Evolutionary conservation across 2,329 filamentous ascomycete genomes (phyloP), one percentile per base, ranked within the genome.

Genomic region (Canariomyces notabilis): DNA sequence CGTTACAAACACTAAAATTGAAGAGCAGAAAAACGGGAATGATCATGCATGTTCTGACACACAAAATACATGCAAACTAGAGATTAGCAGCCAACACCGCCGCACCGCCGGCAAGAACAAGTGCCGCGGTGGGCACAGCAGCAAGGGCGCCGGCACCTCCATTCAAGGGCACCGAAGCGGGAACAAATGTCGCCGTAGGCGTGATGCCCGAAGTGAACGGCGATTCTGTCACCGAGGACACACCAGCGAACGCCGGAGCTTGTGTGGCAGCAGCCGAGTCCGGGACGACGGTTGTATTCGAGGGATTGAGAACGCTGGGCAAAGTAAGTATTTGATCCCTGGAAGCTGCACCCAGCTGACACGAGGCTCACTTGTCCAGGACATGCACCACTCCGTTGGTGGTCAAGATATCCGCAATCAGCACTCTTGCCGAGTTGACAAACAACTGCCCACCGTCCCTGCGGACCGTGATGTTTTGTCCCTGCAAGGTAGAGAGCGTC

Each of bases 381-480:
- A 80, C 69, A 55, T 81, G 77, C 2, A 79, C 61, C 4, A 82
- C 77, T 26, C 78, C 78, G 50, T 80, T 80, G 33, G 67, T 67
- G 9, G 73, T 63, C 4, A 81, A 61, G 2, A 77, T 63, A 55
- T 81, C 70, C 1, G 71, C 64, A 1, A 68, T 61, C 2, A 73
- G 62, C 21, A 81, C 67, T 51, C 67, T 67, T 3, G 76, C 76
- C 3, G 66, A 64, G 58, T 79, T 77, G 48, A 74, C 68, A 55
- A 68, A 78, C 22, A 70, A n/a, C 36, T 50, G 38, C 5, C 40
- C 26, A 14, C 50, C 51, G 5, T 54, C 49, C 20, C 50, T 36
- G 11, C 52, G 43, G 3, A 55, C 23, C 1, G 51, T 57, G 7
- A 57, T 18, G 29, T 57, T 53, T 14, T 19, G 15, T 0, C 54